phyloP scores from a whole-genome alignment of 1,139 yeast species.

The Hyphopichia buzzinii region DNA sequence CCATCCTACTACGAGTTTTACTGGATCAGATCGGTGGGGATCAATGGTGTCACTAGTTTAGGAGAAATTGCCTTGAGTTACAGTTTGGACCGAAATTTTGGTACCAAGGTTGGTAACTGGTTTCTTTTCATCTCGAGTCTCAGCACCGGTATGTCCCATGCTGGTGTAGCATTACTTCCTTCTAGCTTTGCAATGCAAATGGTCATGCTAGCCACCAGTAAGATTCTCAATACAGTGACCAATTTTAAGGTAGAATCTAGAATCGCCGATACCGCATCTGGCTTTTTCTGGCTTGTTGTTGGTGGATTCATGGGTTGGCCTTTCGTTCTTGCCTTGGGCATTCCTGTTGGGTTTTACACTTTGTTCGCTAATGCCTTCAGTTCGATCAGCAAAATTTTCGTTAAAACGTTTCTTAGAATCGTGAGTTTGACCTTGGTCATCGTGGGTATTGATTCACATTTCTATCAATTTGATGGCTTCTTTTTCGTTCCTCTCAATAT shows the following conservation, averaged over 20 bases:
- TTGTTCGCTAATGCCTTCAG: conserved; percentile 8
- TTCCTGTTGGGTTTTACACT: conserved; percentile 53
- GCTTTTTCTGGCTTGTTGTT: conserved; percentile 51
- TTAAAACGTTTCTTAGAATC: conserved; percentile 16
- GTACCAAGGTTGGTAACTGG: conserved; percentile 49
- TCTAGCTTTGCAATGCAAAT: conserved; percentile 82
- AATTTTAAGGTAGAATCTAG: conserved; percentile 1
- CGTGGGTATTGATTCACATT: conserved; percentile 57
- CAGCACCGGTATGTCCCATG: conserved; percentile 76
- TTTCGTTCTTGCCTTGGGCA: conserved; percentile 64
- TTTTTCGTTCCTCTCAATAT: conserved; percentile 80
- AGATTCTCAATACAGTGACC: conserved; percentile 15
- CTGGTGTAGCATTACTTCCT: conserved; percentile 81
- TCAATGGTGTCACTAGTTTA: conserved; percentile 53
- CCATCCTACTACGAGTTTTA: conserved; percentile 49
- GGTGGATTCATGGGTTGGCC: conserved; percentile 95
- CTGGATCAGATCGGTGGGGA: conserved; percentile 46
- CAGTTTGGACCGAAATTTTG: conserved; percentile 39
- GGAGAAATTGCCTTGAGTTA: conserved; percentile 53
- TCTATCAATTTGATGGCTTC: conserved; percentile 47
- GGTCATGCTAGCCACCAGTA: conserved; percentile 52
- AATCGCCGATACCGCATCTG: conserved; percentile 17
- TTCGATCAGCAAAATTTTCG: conserved; percentile 13
- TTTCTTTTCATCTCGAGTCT: conserved; percentile 49
- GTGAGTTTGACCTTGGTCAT: conserved; percentile 29